Evolutionary conservation across 257 asterid genomes (phyloP), one percentile per base, ranked within the genome.

Genomic region (Forsythia viridissima): DNA sequence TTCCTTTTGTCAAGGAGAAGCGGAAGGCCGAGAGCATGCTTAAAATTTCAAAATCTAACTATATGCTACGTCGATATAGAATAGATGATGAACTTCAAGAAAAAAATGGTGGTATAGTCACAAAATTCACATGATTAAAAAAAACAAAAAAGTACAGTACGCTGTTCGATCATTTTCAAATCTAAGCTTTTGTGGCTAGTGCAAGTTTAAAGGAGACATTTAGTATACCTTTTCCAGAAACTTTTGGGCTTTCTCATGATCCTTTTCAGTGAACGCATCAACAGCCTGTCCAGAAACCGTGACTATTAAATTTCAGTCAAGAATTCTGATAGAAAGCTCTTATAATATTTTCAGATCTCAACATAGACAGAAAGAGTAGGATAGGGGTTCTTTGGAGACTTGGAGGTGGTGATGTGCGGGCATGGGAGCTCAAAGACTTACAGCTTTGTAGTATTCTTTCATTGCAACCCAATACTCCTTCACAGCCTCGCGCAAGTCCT

Each of bases 371-470:
- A 46, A 82, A 16, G 70, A 55, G 67, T 52, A 4, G n/a, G 57
- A 82, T 34, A 48, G 52, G 66, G 69, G 48, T 71, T 52, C 51
- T 75, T 44, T 16, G 5, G 76, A 77, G 36, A 68, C 44, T 36
- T 48, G n/a, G 40, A 38, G 68, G 43, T 20, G 30, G 24, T 63
- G 48, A 52, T 42, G 67, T 34, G 63, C 77, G 73, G 39, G n/a
- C 48, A 48, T 6, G 30, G 44, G 18, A 55, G 74, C 69, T 61
- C 12, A 73, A 81, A 71, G 65, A 79, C 96, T 83, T 86, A 91
- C 98, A 70, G 97, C 91, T 76, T 82, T 87, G 71, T 88, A 91
- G 84, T 91, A 93, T 67, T 84, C 92, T 87, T 82, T 90, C 99
- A 93, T 93, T 1, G 77, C 81, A 30, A 5, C 59, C 94, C 94